phyloP scores from a whole-genome alignment of 192 early-diverging fungal genomes.

The Podila epigama region DNA sequence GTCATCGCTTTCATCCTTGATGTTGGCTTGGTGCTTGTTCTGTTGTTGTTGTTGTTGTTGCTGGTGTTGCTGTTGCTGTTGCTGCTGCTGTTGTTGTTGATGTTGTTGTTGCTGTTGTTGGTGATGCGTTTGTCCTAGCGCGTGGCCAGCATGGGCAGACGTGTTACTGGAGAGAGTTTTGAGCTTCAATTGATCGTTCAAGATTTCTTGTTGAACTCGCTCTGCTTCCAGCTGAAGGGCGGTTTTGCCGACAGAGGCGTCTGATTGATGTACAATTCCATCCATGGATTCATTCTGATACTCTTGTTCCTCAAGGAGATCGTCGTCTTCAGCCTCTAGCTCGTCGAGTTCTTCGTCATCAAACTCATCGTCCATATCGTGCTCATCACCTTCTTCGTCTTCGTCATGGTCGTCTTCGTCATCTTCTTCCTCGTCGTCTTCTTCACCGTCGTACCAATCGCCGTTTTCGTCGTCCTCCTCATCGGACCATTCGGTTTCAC shows the following conservation, averaged over 20 bases:
- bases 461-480: conserved; percentile 55
- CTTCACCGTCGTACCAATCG: conserved; percentile 51
- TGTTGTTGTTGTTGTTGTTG: too few species aligned
- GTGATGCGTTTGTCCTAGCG: not conserved
- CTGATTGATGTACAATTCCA: not conserved
- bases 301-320: not conserved
- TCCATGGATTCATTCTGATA: not conserved
- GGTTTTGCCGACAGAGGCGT: not conserved
- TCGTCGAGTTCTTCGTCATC: conserved; percentile 10
- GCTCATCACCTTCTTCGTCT: conserved; percentile 47
- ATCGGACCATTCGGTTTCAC: conserved; percentile 56
- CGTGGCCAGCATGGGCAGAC: not conserved
- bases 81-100: too few species aligned
- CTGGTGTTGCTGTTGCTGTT: too few species aligned
- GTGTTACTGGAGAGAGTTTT: not conserved
- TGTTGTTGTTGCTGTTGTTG: conserved; percentile 18
- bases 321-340: conserved; percentile 35
- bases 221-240: conserved; percentile 32
- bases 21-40: conserved; percentile 50
- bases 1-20: conserved; percentile 50
- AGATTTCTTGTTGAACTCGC: conserved; percentile 38
- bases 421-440: conserved; percentile 59
- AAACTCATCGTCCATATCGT: conserved; percentile 17
- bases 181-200: conserved; percentile 24
- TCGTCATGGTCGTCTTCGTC: conserved; percentile 50